These are phyloP conservation scores for Ganoderma resinaceum DNA, from an alignment of 1,284 basidiomycete genomes.

Conservation along the genomic window DNA sequence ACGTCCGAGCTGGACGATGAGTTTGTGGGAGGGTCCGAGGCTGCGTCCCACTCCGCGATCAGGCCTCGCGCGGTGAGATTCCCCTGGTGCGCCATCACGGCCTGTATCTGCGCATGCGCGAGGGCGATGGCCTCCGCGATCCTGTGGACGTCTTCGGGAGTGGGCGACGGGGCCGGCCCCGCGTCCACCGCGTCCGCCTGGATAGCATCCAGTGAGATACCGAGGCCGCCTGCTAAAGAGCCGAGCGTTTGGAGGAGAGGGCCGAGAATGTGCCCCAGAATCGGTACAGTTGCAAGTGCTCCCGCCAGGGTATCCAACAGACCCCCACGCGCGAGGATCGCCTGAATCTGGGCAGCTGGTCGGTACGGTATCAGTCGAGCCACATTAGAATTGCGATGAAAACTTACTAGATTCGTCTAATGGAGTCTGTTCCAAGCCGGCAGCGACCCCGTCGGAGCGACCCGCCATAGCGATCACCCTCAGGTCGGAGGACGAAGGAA, in stretches of 20 bases:
- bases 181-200: not conserved
- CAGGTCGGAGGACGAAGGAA: conserved; percentile 2
- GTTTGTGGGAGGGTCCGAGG: not conserved
- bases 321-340: not conserved
- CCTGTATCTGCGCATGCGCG: conserved; percentile 4
- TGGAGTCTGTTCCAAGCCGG: not conserved
- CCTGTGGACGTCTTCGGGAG: not conserved
- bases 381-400: not conserved
- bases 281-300: not conserved
- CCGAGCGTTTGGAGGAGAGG: not conserved
- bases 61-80: not conserved
- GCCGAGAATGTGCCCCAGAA: not conserved
- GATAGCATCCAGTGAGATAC: not conserved
- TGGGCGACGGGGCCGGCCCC: not conserved
- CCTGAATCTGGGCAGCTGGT: not conserved
- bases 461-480: not conserved
- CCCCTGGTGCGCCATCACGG: not conserved
- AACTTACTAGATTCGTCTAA: not conserved
- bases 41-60: conserved; percentile 6
- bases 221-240: not conserved
- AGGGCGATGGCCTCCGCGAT: conserved; percentile 1
- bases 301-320: not conserved
- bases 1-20: not conserved
- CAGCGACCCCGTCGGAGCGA: not conserved
- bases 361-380: not conserved